Percentiles rank a stretch among this genome's conserved stretches.
These are phyloP conservation scores for Myriosclerotinia scirpicola DNA, from an alignment of 2,329 filamentous ascomycete species.

Conservation along the genomic window DNA sequence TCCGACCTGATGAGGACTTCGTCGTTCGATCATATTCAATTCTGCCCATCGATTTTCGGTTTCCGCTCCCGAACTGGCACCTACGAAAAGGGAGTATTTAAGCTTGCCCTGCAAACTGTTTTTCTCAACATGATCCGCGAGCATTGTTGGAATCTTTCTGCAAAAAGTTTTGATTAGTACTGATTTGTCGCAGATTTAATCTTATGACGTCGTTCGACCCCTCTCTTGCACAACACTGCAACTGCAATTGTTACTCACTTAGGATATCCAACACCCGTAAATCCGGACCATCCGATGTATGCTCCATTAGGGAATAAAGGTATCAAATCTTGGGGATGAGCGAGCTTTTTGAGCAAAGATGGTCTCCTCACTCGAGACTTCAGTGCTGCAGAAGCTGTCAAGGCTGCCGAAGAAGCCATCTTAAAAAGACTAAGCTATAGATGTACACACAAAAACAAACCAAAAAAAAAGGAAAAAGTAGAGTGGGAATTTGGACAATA, in stretches of 20 bases:
- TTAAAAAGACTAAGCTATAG: slow-evolving; percentile 2
- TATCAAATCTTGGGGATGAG: slow-evolving; percentile 75
- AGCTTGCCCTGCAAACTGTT: slow-evolving; percentile 81
- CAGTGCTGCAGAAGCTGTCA: slow-evolving; percentile 52
- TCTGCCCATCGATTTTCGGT: slow-evolving; percentile 91
- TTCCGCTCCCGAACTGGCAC: slow-evolving; percentile 80
- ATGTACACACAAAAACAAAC: background rate
- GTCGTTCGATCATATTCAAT: slow-evolving; percentile 85
- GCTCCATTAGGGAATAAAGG: slow-evolving; percentile 78
- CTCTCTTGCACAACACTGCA: background rate
- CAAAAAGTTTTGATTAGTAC: slow-evolving; percentile 26
- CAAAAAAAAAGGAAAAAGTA: background rate
- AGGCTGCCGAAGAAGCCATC: slow-evolving; percentile 35
- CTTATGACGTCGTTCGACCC: too few species aligned
- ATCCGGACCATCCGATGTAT: slow-evolving; percentile 91
- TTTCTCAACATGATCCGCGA: slow-evolving; percentile 87
- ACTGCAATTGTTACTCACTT: slow-evolving; percentile 56
- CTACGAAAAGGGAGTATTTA: slow-evolving; percentile 84
- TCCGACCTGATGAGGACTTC: slow-evolving; percentile 83
- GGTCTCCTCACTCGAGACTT: slow-evolving; percentile 74
- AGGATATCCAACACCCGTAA: slow-evolving; percentile 86
- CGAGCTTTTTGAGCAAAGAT: slow-evolving; percentile 77
- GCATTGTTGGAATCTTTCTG: slow-evolving; percentile 78
- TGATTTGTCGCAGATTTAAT: background rate
- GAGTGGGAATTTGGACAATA: background rate